Percentiles rank a stretch among this genome's conserved stretches.
These are phyloP conservation scores for Phytopythium aichiense DNA, from an alignment of 352 stramenopile species.

Conservation along the genomic window DNA sequence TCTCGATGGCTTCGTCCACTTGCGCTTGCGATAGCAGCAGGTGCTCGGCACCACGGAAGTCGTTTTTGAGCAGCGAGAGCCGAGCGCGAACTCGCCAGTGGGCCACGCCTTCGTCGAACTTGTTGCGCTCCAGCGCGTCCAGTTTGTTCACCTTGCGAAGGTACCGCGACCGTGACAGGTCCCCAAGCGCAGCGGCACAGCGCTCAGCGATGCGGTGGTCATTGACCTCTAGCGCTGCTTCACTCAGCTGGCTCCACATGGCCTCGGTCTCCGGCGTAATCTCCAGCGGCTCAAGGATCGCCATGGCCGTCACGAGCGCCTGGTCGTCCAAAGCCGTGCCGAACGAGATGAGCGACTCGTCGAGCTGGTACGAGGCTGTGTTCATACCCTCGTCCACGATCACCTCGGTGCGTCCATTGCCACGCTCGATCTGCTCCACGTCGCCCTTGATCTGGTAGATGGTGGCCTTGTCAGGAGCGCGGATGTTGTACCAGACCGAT, in stretches of 20 bases:
- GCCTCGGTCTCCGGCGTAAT: conserved; percentile 89
- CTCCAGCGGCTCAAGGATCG: conserved; percentile 91
- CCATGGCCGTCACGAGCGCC: conserved; percentile 89
- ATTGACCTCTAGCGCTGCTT: conserved; percentile 81
- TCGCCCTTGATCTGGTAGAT: conserved; percentile 95
- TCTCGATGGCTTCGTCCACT: conserved; percentile 92
- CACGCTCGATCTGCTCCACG: conserved; percentile 93
- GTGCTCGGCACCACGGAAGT: conserved; percentile 89
- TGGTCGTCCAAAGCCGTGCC: conserved; percentile 91
- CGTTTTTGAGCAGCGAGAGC: conserved; percentile 86
- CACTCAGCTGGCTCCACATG: conserved; percentile 92
- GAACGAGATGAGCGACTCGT: conserved; percentile 94
- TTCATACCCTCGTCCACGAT: conserved; percentile 95
- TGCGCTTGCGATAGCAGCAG: conserved; percentile 89
- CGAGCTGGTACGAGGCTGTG: conserved; percentile 90
- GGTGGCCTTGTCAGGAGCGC: conserved; percentile 90
- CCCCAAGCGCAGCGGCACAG: conserved; percentile 88
- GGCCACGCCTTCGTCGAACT: conserved; percentile 68
- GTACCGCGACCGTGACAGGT: conserved; percentile 87
- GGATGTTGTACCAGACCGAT: conserved; percentile 96
- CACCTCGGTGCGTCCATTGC: conserved; percentile 91
- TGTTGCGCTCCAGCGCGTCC: conserved; percentile 71
- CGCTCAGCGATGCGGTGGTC: conserved; percentile 89
- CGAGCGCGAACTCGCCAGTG: conserved; percentile 87
- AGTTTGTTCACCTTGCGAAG: conserved; percentile 90